Base-by-base conservation (phyloP, 2,329 filamentous ascomycete genomes). In the Periconia sp. region DNA sequence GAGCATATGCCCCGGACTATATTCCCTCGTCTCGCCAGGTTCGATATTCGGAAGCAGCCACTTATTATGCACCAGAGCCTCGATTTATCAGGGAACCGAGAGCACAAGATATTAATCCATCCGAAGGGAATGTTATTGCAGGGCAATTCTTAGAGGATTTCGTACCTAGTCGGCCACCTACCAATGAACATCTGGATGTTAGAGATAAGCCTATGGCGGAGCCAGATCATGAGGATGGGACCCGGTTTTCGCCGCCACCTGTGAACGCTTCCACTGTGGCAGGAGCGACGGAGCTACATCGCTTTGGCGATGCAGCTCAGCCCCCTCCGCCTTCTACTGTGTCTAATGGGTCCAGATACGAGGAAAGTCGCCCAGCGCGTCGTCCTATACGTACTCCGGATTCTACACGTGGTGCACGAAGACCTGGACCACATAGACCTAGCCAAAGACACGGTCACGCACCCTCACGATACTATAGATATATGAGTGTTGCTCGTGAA, bases 141-240 rank as follows among this genome's bases (percentile, higher is more conserved):
- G 71, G 73, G 54, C 68, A 69, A 20, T 73, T 74, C 45, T 47
- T 74, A 15, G 68, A 70, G 30, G 70, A 72, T 8, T 63, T 72
- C 42, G 60, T 63, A 9, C 66, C 65, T 30, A 57, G 54, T 15
- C 61, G 63, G 41, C 50, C 59, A 23, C 41, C 58, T 47, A 20
- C 53, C 10, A 57, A 53, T 40, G 65, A 65, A 45, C 40, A 48
- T 3, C 58, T 59, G 31, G 52, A 55, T 19, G 57, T 50, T 15
- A 41, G 54, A 9, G 53, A 57, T 8, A 49, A 52, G 42, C 59
- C 53, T 23, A 41, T 60, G 10, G 51, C 59, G n/a, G 61, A 58
- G 13, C 41, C 59, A 18, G 67, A 70, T 15, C 48, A 54, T 8
- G 68, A 69, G 9, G 66, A 71, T 49, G 63, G 63, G 9, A 60